Conservation (phyloP, 257 asterid genomes). For the Nicotiana tabacum region DNA sequence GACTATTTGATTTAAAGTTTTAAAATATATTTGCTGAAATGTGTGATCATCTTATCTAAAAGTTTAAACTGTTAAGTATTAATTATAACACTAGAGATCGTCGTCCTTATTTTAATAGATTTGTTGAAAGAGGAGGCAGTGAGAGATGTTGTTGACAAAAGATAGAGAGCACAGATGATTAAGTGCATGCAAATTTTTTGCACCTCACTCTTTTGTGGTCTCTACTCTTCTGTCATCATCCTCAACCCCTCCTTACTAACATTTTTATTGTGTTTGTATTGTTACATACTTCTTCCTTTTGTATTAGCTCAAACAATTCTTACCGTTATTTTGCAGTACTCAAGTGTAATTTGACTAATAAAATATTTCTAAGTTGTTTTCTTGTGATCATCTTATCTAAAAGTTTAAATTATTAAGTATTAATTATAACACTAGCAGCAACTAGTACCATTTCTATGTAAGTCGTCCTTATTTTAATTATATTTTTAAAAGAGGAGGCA, state of each 20-base stretch:
- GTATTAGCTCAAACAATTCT: neutral
- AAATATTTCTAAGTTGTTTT: neutral
- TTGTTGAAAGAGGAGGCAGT: neutral
- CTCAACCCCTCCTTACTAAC: slow-evolving; percentile 8
- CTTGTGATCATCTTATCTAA: neutral
- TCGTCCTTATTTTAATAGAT: neutral
- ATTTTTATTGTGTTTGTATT: neutral
- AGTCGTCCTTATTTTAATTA: neutral
- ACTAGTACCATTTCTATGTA: neutral
- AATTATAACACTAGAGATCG: neutral
- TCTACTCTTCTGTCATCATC: slow-evolving; percentile 66
- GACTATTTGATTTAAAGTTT: neutral
- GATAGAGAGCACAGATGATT: neutral
- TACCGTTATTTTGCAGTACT: neutral
- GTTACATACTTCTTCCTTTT: neutral
- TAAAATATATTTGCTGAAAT: neutral
- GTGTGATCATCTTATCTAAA: neutral
- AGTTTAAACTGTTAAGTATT: neutral
- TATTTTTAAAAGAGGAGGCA: neutral
- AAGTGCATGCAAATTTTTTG: slow-evolving; percentile 8
- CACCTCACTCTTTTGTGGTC: slow-evolving; percentile 64
- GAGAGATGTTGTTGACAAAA: neutral
- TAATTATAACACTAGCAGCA: no score
- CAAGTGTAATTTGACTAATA: neutral
- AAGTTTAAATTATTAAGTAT: no score